These are phyloP conservation scores for Cephaloascus albidus DNA, from an alignment of 805 yeast genomes.

Conservation along the genomic window DNA sequence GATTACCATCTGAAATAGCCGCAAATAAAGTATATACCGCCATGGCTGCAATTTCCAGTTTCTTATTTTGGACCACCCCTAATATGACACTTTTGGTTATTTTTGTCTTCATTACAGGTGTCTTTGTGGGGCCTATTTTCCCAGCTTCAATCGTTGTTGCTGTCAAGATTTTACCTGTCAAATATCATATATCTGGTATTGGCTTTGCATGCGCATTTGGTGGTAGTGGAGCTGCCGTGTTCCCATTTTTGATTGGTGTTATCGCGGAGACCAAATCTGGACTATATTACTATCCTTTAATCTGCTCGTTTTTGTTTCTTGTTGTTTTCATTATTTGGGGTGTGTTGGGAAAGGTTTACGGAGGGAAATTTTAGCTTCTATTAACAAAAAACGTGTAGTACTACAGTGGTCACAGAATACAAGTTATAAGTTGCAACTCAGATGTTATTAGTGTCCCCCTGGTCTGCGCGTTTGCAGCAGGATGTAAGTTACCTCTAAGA, in stretches of 20 bases:
- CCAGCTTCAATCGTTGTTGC: slow-evolving; percentile 66
- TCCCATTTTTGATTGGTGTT: slow-evolving; percentile 59
- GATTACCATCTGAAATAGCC: slow-evolving; percentile 25
- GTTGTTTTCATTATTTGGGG: background rate
- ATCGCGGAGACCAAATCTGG: slow-evolving; percentile 24
- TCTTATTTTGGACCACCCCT: slow-evolving; percentile 18
- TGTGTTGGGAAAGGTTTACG: background rate
- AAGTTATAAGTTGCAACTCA: no score
- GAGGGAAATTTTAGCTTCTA: no score
- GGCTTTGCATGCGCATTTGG: slow-evolving; percentile 75
- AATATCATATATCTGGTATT: slow-evolving; percentile 54
- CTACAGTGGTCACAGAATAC: no score
- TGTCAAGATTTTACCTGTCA: slow-evolving; percentile 50
- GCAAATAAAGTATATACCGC: slow-evolving; percentile 32
- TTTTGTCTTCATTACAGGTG: slow-evolving; percentile 32
- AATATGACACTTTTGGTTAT: slow-evolving; percentile 16
- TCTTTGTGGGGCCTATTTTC: slow-evolving; percentile 43
- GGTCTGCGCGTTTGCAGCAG: no score
- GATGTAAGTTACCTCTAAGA: no score
- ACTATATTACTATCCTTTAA: slow-evolving; percentile 16
- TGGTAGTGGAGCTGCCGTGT: slow-evolving; percentile 72
- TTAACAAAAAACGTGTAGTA: no score
- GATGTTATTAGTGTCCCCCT: no score
- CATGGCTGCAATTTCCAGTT: slow-evolving; percentile 19
- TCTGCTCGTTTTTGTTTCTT: background rate